These are phyloP conservation scores for Smallanthus sonchifolius DNA, from an alignment of 129 eudicot species.

Conservation along the genomic window DNA sequence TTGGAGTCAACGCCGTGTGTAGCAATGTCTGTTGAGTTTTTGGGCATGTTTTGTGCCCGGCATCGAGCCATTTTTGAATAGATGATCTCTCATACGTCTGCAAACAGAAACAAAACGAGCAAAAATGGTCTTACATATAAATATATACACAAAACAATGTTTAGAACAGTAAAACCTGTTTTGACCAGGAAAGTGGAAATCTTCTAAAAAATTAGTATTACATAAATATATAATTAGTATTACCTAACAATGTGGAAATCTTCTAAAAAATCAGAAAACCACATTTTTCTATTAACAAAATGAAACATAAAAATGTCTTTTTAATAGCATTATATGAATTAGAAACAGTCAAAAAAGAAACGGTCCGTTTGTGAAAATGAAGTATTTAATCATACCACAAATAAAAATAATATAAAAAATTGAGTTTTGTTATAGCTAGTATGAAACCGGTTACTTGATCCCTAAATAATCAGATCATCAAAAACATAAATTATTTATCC, in stretches of 20 bases:
- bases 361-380: not conserved
- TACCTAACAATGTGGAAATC: slow-evolving; percentile 12
- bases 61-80: slow-evolving; percentile 90
- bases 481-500: not conserved
- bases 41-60: slow-evolving; percentile 90
- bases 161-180: not conserved
- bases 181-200: not conserved
- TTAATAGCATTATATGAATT: not conserved
- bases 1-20: slow-evolving; percentile 80
- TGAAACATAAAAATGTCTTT: not conserved
- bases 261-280: not conserved
- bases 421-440: not conserved
- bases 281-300: not conserved
- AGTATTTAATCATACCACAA: not conserved
- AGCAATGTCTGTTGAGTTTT: slow-evolving; percentile 76
- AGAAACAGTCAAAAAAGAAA: slow-evolving; percentile 7
- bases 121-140: not conserved
- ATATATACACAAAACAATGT: not conserved
- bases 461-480: not conserved
- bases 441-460: not conserved
- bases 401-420: not conserved
- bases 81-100: slow-evolving; percentile 84
- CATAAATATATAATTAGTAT: slow-evolving; percentile 4
- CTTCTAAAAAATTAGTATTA: no score
- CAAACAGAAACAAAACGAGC: slow-evolving; percentile 8